Evolutionary conservation across 257 asterid species (phyloP).

Genomic region (Plantago ovata): DNA sequence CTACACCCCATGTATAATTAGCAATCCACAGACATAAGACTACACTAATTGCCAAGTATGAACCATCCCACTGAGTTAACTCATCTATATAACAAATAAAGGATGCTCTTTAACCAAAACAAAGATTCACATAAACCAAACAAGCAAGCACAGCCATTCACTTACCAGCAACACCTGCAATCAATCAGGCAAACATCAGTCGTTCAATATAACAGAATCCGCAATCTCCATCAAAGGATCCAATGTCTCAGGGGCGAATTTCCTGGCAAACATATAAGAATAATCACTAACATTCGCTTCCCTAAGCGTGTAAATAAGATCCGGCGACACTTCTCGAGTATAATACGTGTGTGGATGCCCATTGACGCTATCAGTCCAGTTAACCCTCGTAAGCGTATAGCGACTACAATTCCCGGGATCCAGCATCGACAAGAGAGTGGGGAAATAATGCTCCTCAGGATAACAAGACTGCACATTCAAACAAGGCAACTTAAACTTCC

Average conservation of each 20-base stretch:
- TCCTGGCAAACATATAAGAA: conserved; percentile 70
- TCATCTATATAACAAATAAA: too few species aligned
- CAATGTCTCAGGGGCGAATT: conserved; percentile 80
- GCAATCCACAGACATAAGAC: too few species aligned
- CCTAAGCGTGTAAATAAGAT: conserved; percentile 63
- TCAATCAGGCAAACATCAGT: conserved; percentile 27
- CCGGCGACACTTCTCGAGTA: conserved; percentile 54
- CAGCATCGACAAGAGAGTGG: conserved; percentile 73
- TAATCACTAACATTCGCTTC: conserved; percentile 51
- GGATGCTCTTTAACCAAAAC: too few species aligned
- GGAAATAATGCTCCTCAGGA: conserved; percentile 94
- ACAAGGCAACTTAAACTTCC: conserved; percentile 75
- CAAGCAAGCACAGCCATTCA: too few species aligned
- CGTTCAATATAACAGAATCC: conserved; percentile 69
- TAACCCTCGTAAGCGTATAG: conserved; percentile 72
- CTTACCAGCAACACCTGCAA: too few species aligned
- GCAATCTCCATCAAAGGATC: conserved; percentile 68
- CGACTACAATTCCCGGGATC: conserved; percentile 60
- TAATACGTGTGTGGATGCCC: conserved; percentile 92
- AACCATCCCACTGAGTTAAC: too few species aligned
- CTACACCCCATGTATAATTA: too few species aligned
- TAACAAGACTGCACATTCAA: conserved; percentile 72
- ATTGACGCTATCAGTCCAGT: conserved; percentile 72
- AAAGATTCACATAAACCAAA: too few species aligned
- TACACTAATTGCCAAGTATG: too few species aligned